phyloP scores from a whole-genome alignment of 2,329 filamentous ascomycete species.

The Alternaria solani region DNA sequence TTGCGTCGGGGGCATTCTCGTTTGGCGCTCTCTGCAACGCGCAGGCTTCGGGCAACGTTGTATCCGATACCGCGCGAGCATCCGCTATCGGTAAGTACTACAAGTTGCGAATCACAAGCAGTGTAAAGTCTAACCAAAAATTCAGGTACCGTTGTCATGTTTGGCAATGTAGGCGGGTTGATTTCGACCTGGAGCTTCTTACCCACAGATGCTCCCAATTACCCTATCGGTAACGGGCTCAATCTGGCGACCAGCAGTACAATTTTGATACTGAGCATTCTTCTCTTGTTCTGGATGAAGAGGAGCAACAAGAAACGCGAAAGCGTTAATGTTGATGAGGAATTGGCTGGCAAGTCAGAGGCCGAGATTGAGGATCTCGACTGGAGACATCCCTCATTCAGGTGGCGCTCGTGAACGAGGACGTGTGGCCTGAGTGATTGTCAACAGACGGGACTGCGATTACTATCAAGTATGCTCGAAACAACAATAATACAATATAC shows the following conservation, averaged over 20 bases:
- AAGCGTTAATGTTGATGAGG: slow-evolving; percentile 62
- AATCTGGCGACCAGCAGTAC: slow-evolving; percentile 70
- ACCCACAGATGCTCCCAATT: slow-evolving; percentile 69
- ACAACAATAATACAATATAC: background rate
- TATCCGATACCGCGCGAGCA: slow-evolving; percentile 73
- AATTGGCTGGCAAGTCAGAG: slow-evolving; percentile 60
- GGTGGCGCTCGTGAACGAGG: slow-evolving; percentile 61
- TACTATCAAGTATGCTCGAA: background rate
- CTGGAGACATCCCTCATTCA: slow-evolving; percentile 67
- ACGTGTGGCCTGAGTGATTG: background rate
- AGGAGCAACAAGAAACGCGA: slow-evolving; percentile 68
- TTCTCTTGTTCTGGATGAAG: slow-evolving; percentile 67
- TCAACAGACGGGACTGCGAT: background rate
- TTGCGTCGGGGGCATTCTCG: slow-evolving; percentile 69
- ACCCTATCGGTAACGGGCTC: slow-evolving; percentile 74
- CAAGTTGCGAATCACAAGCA: too few species aligned
- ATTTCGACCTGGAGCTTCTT: slow-evolving; percentile 72
- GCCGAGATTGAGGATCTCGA: slow-evolving; percentile 47
- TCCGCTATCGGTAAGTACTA: slow-evolving; percentile 64
- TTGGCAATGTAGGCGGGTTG: slow-evolving; percentile 75
- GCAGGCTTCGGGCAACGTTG: slow-evolving; percentile 73
- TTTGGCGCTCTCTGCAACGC: slow-evolving; percentile 72
- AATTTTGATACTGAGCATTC: slow-evolving; percentile 61
- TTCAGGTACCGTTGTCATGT: slow-evolving; percentile 69
- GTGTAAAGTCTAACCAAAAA: background rate